phyloP scores from a whole-genome alignment of 2,329 filamentous ascomycete genomes.

The Arthroderma sp. region DNA sequence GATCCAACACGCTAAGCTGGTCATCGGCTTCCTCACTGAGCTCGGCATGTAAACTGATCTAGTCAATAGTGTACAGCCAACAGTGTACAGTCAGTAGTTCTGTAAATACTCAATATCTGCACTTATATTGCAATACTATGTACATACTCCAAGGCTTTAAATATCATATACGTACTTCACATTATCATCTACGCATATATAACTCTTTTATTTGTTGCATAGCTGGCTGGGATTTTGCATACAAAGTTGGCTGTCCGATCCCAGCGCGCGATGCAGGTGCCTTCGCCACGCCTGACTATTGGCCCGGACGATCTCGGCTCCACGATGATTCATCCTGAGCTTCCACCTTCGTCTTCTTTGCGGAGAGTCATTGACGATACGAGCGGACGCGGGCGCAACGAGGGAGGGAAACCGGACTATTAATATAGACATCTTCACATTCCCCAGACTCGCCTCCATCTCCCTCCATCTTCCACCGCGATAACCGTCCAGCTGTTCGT shows the following conservation, averaged over 20 bases:
- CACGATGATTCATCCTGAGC: constrained; percentile 1
- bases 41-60: constrained; percentile 41
- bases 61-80: not conserved
- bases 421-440: no score
- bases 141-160: not conserved
- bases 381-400: not conserved
- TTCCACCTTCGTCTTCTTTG: no score
- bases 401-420: no score
- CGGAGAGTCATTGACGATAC: not conserved
- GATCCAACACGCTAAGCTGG: constrained; percentile 79
- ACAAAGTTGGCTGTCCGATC: not conserved
- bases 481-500: no score
- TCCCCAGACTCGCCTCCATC: no score
- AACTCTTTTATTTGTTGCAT: not conserved
- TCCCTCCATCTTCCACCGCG: no score
- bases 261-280: not conserved
- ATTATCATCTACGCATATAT: not conserved
- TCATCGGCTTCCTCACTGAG: constrained; percentile 71
- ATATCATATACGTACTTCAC: not conserved
- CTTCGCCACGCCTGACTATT: not conserved
- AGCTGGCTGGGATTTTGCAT: not conserved
- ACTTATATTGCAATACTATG: not conserved
- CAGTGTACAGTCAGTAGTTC: no score
- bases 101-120: no score
- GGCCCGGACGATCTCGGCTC: not conserved